Conservation (phyloP, 495 filamentous ascomycete species). For the Haplographium delicatum region DNA sequence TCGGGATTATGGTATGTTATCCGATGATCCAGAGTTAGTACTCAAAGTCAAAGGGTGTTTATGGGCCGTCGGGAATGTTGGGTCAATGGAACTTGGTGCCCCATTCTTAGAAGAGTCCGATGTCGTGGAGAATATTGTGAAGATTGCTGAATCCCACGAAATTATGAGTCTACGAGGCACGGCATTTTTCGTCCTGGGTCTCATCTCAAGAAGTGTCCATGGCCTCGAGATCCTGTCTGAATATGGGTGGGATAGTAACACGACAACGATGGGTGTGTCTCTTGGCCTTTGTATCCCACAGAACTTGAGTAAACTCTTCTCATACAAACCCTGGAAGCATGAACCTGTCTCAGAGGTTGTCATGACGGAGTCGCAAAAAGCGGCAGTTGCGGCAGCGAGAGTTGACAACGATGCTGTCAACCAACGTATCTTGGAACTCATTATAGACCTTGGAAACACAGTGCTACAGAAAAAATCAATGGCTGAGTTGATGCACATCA, state of each 20-base stretch:
- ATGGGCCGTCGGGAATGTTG: conserved; percentile 97
- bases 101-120: conserved; percentile 85
- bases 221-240: conserved; percentile 84
- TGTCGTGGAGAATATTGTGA: conserved; percentile 76
- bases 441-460: conserved; percentile 83
- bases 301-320: conserved; percentile 72
- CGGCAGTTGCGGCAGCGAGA: conserved; percentile 33
- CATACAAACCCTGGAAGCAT: conserved; percentile 43
- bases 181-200: conserved; percentile 89
- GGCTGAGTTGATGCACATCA: conserved; percentile 60
- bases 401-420: conserved; percentile 62
- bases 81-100: conserved; percentile 94
- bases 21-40: conserved; percentile 80
- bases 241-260: conserved; percentile 86
- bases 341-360: conserved; percentile 36
- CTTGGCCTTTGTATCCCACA: conserved; percentile 82
- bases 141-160: conserved; percentile 79
- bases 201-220: conserved; percentile 88
- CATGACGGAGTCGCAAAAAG: conserved; percentile 34
- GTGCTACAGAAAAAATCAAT: conserved; percentile 76
- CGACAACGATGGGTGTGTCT: conserved; percentile 74
- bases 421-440: conserved; percentile 68
- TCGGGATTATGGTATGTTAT: conserved; percentile 72
- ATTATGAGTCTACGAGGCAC: conserved; percentile 91
- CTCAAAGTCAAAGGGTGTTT: conserved; percentile 95